Conservation (phyloP, 768 basidiomycete species). For the Boletus edulis region DNA sequence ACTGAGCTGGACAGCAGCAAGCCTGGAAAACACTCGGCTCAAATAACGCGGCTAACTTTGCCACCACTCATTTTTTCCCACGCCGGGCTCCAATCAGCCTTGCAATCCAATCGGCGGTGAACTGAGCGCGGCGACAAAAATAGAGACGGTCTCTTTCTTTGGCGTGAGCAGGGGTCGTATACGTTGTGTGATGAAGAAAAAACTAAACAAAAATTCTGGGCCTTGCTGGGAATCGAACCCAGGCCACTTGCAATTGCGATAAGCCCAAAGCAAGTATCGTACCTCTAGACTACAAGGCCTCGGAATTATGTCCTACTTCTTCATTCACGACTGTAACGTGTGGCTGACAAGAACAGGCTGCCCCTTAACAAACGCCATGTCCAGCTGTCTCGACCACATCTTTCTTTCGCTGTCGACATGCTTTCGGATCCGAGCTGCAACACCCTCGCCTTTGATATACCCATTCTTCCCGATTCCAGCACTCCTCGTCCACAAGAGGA, state of each 20-base stretch:
- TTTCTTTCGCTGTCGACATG: constrained; percentile 19
- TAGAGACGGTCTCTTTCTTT: not conserved
- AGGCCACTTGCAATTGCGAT: constrained; percentile 34
- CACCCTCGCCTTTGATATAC: constrained; percentile 6
- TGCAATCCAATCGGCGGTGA: not conserved
- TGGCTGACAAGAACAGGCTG: constrained; percentile 16
- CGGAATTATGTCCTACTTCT: not conserved
- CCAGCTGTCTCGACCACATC: not conserved
- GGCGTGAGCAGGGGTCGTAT: too few relatives aligned
- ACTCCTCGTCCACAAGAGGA: not conserved
- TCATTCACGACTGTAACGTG: not conserved
- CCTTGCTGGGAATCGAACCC: constrained; percentile 39
- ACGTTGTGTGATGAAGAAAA: not conserved
- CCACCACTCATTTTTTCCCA: constrained; percentile 17
- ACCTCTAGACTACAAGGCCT: constrained; percentile 38
- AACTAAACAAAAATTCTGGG: constrained; percentile 8
- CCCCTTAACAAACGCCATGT: not conserved
- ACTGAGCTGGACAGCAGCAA: constrained; percentile 13
- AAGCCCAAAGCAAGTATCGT: constrained; percentile 38
- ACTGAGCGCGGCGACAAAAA: not conserved
- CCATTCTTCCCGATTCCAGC: not conserved
- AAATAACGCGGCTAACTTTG: constrained; percentile 28
- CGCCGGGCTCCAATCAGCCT: constrained; percentile 9
- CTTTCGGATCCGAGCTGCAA: constrained; percentile 15
- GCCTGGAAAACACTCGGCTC: constrained; percentile 19